Evolutionary conservation across 768 basidiomycete species (phyloP).

Genomic region (Mycena indigotica): DNA sequence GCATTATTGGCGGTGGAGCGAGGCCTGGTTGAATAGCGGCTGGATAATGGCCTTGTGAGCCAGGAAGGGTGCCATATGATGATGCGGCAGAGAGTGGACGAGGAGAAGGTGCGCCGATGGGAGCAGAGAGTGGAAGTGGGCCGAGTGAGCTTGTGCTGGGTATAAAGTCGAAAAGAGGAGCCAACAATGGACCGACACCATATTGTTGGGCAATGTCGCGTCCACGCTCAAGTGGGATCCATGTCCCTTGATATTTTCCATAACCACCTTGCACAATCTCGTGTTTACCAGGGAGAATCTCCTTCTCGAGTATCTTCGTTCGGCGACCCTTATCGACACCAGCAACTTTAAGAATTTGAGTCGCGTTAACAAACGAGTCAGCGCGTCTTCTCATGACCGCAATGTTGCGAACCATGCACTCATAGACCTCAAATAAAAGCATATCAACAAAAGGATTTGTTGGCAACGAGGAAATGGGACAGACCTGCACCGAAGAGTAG

Average conservation of each 20-base stretch:
- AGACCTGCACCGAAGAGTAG: conserved; percentile 84
- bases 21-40: conserved; percentile 60
- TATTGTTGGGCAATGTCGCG: conserved; percentile 91
- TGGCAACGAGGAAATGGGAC: conserved; percentile 29
- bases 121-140: conserved; percentile 60
- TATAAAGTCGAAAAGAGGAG: conserved; percentile 91
- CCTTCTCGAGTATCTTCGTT: conserved; percentile 96
- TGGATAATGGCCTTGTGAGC: conserved; percentile 49
- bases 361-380: conserved; percentile 97
- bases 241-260: conserved; percentile 99
- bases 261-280: conserved; percentile 99
- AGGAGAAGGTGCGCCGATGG: conserved; percentile 53
- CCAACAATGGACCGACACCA: conserved; percentile 84
- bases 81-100: conserved; percentile 70
- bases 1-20: conserved; percentile 84
- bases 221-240: conserved; percentile 96
- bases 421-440: conserved; percentile 94
- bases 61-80: conserved; percentile 58
- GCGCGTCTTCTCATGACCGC: conserved; percentile 96
- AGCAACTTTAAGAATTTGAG: conserved; percentile 98
- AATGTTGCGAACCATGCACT: conserved; percentile 97
- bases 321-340: conserved; percentile 96
- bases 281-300: conserved; percentile 92
- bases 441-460: conserved; percentile 24
- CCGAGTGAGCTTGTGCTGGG: conserved; percentile 72